phyloP scores from a whole-genome alignment of 176 grass and related monocot genomes.

The Saccharum spontaneum region DNA sequence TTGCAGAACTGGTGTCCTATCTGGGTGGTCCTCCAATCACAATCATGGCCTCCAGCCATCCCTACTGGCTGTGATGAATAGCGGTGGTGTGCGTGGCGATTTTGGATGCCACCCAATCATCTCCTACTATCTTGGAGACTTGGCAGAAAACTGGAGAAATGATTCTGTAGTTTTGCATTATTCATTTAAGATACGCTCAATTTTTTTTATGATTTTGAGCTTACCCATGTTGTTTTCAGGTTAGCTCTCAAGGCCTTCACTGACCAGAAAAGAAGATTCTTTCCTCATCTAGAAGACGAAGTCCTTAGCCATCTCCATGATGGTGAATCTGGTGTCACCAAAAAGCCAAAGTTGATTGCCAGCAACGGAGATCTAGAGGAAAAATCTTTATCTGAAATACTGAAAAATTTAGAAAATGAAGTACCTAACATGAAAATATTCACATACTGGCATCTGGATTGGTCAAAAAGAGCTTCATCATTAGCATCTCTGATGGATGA shows the following conservation, averaged over 20 bases:
- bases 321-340: conserved; percentile 49
- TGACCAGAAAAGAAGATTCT: conserved; percentile 93
- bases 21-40: background rate
- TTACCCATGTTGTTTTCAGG: conserved; percentile 52
- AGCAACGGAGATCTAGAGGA: conserved; percentile 47
- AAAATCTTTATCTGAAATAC: conserved; percentile 68
- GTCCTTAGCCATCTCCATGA: conserved; percentile 50
- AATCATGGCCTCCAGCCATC: background rate
- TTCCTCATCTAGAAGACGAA: conserved; percentile 95
- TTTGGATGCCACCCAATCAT: background rate
- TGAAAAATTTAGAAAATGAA: conserved; percentile 76
- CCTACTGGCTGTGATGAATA: background rate
- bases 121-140: background rate
- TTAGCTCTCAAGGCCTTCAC: conserved; percentile 97
- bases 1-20: background rate
- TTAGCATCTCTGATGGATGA: conserved; percentile 62
- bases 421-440: conserved; percentile 64
- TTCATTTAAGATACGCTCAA: background rate
- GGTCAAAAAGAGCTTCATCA: conserved; percentile 84
- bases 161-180: background rate
- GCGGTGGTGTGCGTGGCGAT: background rate
- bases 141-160: background rate
- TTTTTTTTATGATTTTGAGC: conserved; percentile 12
- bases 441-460: conserved; percentile 83
- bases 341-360: conserved; percentile 42